Percentiles rank a stretch among this genome's conserved stretches.
phyloP scores from a whole-genome alignment of 176 grass and related monocot species.

The Cenchrus americanus region DNA sequence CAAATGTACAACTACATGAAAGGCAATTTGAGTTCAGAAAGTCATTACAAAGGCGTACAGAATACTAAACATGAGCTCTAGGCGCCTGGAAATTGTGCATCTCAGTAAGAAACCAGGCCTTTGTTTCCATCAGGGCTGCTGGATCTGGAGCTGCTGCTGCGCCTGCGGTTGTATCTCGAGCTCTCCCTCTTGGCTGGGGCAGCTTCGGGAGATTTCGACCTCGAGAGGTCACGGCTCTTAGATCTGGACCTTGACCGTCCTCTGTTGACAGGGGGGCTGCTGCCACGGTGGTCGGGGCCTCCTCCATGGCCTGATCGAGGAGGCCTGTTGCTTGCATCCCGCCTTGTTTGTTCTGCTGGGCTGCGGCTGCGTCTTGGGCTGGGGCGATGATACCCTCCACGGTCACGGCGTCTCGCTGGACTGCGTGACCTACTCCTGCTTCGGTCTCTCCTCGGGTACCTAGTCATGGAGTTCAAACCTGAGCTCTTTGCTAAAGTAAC shows the following conservation, averaged over 20 bases:
- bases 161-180: slow-evolving; percentile 53
- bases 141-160: slow-evolving; percentile 69
- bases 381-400: slow-evolving; percentile 44
- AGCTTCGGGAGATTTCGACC: slow-evolving; percentile 56
- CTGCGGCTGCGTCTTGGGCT: slow-evolving; percentile 63
- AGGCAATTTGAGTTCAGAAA: neutral
- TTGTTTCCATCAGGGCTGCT: slow-evolving; percentile 65
- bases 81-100: neutral
- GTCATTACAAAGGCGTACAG: neutral
- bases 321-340: slow-evolving; percentile 29
- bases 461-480: slow-evolving; percentile 14
- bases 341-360: slow-evolving; percentile 17
- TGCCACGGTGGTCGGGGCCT: neutral
- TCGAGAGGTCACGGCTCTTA: slow-evolving; percentile 24
- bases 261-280: slow-evolving; percentile 38
- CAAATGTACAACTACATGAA: neutral
- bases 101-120: slow-evolving; percentile 75
- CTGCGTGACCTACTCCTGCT: slow-evolving; percentile 66
- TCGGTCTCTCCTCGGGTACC: slow-evolving; percentile 59
- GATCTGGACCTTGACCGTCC: slow-evolving; percentile 63
- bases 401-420: slow-evolving; percentile 40
- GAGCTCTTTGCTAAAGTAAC: neutral
- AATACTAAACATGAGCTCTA: slow-evolving; percentile 20
- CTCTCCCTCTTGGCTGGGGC: slow-evolving; percentile 35
- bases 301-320: slow-evolving; percentile 45